These are phyloP conservation scores for Cryomyces antarcticus DNA, from an alignment of 495 filamentous ascomycete species.

Conservation along the genomic window DNA sequence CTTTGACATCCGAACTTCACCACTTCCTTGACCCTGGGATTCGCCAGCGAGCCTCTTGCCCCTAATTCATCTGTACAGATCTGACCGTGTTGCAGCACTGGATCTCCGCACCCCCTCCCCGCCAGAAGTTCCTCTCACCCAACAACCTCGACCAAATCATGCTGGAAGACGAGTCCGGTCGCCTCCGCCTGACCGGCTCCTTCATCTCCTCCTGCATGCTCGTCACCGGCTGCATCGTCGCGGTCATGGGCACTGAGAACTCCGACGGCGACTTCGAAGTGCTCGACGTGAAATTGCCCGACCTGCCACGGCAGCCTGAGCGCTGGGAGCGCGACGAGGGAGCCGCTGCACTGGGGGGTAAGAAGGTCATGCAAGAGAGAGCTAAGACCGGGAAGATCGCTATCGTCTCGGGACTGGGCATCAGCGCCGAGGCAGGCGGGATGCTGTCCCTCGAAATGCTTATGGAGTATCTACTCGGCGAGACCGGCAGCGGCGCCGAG, in stretches of 20 bases:
- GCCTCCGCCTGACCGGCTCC: conserved; percentile 59
- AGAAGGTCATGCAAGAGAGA: conserved; percentile 23
- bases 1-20: not conserved
- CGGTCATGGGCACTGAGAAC: conserved; percentile 84
- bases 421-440: conserved; percentile 52
- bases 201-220: conserved; percentile 42
- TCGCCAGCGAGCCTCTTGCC: no score
- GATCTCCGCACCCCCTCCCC: conserved; percentile 62
- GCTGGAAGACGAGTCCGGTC: conserved; percentile 90
- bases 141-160: conserved; percentile 46
- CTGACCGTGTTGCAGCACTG: conserved; percentile 35
- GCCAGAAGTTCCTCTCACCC: conserved; percentile 49
- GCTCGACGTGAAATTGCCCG: conserved; percentile 69
- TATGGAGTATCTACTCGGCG: conserved; percentile 73
- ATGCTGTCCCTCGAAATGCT: conserved; percentile 55
- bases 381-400: conserved; percentile 38
- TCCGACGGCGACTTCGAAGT: conserved; percentile 81
- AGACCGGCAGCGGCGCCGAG: conserved; percentile 35
- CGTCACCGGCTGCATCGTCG: conserved; percentile 80
- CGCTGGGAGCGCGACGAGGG: conserved; percentile 45
- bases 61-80: not conserved
- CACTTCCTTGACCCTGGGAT: no score
- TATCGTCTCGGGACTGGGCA: conserved; percentile 69
- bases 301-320: conserved; percentile 58
- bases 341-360: conserved; percentile 19